A percentile compares a stretch with the other conserved stretches of the same genome.
Conservation (phyloP, 176 grass and related monocot genomes). For the Coix lacrymajobi region DNA sequence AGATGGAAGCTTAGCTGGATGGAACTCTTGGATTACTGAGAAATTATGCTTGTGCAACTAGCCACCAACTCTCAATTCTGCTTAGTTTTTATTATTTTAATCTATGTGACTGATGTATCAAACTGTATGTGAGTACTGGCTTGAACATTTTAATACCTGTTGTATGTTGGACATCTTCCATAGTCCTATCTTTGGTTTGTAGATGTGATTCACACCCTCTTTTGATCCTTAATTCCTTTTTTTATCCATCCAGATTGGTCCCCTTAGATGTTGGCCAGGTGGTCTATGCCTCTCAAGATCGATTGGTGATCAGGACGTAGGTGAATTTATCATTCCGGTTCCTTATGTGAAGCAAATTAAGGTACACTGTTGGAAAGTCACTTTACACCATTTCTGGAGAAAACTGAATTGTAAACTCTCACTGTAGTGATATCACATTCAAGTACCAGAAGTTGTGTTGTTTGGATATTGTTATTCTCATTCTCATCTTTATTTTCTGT, state of each 20-base stretch:
- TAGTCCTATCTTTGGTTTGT: background rate
- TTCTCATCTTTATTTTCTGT: background rate
- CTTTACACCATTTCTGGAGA: background rate
- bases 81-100: constrained; percentile 4
- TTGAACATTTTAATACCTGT: background rate
- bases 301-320: constrained; percentile 95
- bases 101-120: background rate
- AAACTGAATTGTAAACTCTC: background rate
- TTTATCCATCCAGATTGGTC: constrained; percentile 60
- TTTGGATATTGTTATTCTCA: background rate
- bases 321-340: constrained; percentile 94
- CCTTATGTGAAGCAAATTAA: constrained; percentile 98
- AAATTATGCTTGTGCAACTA: background rate
- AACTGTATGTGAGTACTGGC: background rate
- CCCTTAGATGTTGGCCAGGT: constrained; percentile 96
- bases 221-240: constrained; percentile 4
- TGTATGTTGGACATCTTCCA: background rate
- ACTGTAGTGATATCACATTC: constrained; percentile 1
- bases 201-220: background rate
- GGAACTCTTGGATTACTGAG: constrained; percentile 16
- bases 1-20: background rate
- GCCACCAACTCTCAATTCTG: background rate
- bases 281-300: constrained; percentile 98
- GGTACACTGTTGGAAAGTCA: constrained; percentile 35
- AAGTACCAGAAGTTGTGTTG: constrained; percentile 12